These are phyloP conservation scores for Saccharomycopsis schoenii DNA, from an alignment of 805 yeast species.

Conservation along the genomic window DNA sequence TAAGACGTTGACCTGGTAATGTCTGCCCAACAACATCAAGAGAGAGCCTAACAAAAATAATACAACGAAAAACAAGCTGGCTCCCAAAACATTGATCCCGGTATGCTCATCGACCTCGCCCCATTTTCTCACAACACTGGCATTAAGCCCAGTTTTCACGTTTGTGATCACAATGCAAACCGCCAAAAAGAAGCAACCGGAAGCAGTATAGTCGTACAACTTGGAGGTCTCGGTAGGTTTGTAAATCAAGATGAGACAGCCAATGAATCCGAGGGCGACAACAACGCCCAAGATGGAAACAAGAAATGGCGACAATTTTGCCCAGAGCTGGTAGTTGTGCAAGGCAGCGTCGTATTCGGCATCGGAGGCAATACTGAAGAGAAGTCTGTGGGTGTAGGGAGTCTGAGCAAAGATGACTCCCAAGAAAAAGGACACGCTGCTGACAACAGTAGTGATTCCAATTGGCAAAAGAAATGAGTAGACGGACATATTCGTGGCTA, in stretches of 20 bases:
- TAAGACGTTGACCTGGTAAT: slow-evolving; percentile 34
- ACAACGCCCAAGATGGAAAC: slow-evolving; percentile 56
- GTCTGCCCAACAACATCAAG: slow-evolving; percentile 77
- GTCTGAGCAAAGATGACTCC: slow-evolving; percentile 73
- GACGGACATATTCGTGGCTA: neutral
- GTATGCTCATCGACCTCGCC: slow-evolving; percentile 85
- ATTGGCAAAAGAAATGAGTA: neutral
- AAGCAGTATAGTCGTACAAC: slow-evolving; percentile 82
- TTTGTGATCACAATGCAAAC: slow-evolving; percentile 79
- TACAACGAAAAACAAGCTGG: slow-evolving; percentile 70
- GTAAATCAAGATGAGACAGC: slow-evolving; percentile 67
- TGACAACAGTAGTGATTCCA: slow-evolving; percentile 4
- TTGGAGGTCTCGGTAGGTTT: slow-evolving; percentile 80
- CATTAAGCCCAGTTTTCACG: slow-evolving; percentile 66
- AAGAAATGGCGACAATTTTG: slow-evolving; percentile 44
- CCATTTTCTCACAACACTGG: slow-evolving; percentile 70
- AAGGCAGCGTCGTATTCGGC: slow-evolving; percentile 52
- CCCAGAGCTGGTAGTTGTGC: slow-evolving; percentile 68
- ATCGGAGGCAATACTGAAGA: slow-evolving; percentile 50
- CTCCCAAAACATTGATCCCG: slow-evolving; percentile 87
- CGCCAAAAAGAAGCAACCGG: slow-evolving; percentile 63
- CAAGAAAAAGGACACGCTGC: slow-evolving; percentile 48
- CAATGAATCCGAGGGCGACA: slow-evolving; percentile 55
- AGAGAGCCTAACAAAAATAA: slow-evolving; percentile 69
- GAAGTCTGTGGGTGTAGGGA: slow-evolving; percentile 70